Evolutionary conservation across 2,329 filamentous ascomycete species (phyloP), one percentile per base, ranked within the genome.

Genomic region (Massarina eburnea): DNA sequence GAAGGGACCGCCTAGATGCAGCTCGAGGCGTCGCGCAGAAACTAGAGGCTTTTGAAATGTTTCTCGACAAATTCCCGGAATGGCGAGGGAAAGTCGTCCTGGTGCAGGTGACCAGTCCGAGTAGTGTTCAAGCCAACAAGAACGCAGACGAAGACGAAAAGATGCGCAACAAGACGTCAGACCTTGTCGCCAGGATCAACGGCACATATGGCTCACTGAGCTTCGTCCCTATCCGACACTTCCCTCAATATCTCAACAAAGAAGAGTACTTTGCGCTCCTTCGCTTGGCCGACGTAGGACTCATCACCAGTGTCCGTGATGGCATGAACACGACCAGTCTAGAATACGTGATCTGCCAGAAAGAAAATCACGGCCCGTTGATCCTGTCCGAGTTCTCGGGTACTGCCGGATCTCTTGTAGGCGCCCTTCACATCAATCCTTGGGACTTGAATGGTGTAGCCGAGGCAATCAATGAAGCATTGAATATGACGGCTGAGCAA

Each of bases 311-410:
- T 57, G 91, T 97, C 18, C 84, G 92, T 49, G 94, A 97, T 68
- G 92, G 92, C 47, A 96, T 97, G 91, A 97, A 96, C 75, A 96
- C 92, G 0, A 96, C 91, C 17, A 95, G 90, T 67, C 77, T 97
- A 58, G 94, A 97, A 71, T 97, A 96, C 67, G 85, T 97, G 46
- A 81, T 96, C 46, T 95, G 90, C 69, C 92, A 97, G 71, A 88
- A 89, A 62, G 86, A 94, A 52, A 85, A 85, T 45, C 84, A 91
- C 57, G 89, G 91, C 1, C 92, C 91, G 1, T 76, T 97, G 37
- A 96, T 97, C 55, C 81, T 97, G 19, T 97, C 94, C 12, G 92
- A 97, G 70, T 97, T 97, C 71, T 96, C 91, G 52, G 92, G 92
- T 47, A 96, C 92, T 1, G 91, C 92, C 24, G 89, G 89, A 43